Base-by-base conservation (phyloP, 164 flowering plant genomes). In the Kalanchoe fedtschenkoi region DNA sequence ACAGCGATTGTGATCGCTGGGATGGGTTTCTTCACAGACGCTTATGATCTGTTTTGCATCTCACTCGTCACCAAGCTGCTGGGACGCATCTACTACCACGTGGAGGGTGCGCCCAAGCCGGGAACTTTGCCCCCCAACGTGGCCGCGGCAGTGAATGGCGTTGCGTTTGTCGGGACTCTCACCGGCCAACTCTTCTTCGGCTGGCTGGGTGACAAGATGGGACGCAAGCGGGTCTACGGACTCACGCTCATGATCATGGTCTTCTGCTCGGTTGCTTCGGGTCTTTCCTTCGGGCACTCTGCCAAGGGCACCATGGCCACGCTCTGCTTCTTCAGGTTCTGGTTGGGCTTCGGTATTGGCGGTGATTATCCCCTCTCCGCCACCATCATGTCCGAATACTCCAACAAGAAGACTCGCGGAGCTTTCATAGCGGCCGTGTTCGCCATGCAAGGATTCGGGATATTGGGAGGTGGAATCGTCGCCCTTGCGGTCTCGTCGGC, bases 1-100 rank as follows among this genome's bases (percentile, higher is more conserved):
- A 76, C 74, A 1, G 79, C 79, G 2, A 76, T 76, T 26, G 66
- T 76, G 34, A 69, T 76, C 9, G 79, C 79, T 4, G 79, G 79
- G 4, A 75, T 75, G 78, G 78, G 78, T 3, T 75, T 76, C 68
- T 76, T 76, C 70, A 76, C 79, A 1, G 79, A 76, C 37, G 79
- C 79, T 1, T 76, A 76, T 33, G 79, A 76, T 62, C 74, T 76
- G 30, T 76, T 75, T 62, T 69, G 71, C 65, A 67, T 75, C 46
- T 72, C 78, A 13, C 69, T 72, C 33, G 75, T 75, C 46, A 72
- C 73, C 35, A 72, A 72, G 35, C 34, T 75, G 4, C 65, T 75
- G 10, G 74, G 74, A 14, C 67, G 74, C 1, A 67, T 71, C 17
- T 71, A 71, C 60, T 71, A 71, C 58, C 55, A 63, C 21, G 65